These are phyloP conservation scores for Podaxis sp. DNA, from an alignment of 768 basidiomycete genomes.

Conservation along the genomic window DNA sequence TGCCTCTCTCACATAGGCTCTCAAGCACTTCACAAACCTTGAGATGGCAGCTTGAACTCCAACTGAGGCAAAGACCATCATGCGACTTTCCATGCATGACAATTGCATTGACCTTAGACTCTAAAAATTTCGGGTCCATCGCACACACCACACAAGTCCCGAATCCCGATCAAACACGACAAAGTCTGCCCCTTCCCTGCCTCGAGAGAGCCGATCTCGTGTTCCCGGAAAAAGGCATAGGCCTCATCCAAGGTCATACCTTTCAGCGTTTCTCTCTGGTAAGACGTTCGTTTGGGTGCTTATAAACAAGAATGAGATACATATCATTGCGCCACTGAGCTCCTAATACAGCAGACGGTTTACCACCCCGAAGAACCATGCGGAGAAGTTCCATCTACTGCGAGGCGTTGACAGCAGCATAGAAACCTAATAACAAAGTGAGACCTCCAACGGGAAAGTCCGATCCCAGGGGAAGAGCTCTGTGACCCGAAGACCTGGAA, in stretches of 20 bases:
- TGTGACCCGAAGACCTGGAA: conserved; percentile 18
- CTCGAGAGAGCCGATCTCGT: conserved; percentile 66
- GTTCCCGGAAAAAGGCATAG: conserved; percentile 80
- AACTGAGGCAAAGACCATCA: conserved; percentile 45
- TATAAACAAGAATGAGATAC: conserved; percentile 25
- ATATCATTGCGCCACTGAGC: not conserved
- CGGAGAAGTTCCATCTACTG: conserved; percentile 71
- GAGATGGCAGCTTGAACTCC: not conserved
- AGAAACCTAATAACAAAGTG: conserved; percentile 87
- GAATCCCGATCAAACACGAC: conserved; percentile 82
- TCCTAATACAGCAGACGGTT: conserved; percentile 19
- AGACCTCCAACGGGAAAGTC: conserved; percentile 94
- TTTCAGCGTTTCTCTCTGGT: conserved; percentile 82
- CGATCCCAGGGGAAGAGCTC: conserved; percentile 71
- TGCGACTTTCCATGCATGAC: conserved; percentile 72
- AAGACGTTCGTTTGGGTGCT: conserved; percentile 74
- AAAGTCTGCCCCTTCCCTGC: conserved; percentile 86
- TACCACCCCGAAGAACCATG: conserved; percentile 86
- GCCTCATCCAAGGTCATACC: conserved; percentile 92
- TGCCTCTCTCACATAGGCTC: too few species aligned
- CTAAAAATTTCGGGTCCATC: conserved; percentile 52
- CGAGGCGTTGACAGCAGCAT: conserved; percentile 79
- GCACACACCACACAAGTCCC: conserved; percentile 8
- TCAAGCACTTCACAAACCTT: not conserved
- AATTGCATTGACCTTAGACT: conserved; percentile 67